Evolutionary conservation across 768 basidiomycete species (phyloP).

Genomic region (Agrocybe chaxingu): DNA sequence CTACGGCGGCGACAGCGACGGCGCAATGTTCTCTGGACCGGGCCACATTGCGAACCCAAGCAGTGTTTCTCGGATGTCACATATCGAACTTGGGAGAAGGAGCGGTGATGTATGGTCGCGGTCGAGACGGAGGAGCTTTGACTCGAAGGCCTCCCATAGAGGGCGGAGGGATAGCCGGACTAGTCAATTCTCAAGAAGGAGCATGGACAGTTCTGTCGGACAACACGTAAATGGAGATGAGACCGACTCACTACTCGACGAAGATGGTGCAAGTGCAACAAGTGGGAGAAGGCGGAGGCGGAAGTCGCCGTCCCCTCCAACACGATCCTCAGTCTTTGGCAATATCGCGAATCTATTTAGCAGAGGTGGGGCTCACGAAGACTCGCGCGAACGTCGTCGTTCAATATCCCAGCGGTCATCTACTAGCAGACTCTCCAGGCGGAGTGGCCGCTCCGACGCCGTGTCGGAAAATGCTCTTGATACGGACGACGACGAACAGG

Average conservation of each 20-base stretch:
- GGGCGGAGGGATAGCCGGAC: constrained; percentile 45
- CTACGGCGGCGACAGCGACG: constrained; percentile 58
- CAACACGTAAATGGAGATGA: constrained; percentile 25
- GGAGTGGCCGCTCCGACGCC: constrained; percentile 52
- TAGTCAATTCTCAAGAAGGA: constrained; percentile 41
- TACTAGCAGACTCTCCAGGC: constrained; percentile 44
- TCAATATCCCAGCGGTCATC: constrained; percentile 62
- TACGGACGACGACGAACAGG: constrained; percentile 56
- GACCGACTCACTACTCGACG: constrained; percentile 23
- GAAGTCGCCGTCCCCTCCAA: constrained; percentile 33
- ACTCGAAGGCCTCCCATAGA: constrained; percentile 33
- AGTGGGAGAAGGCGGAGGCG: constrained; percentile 26
- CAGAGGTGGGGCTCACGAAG: constrained; percentile 37
- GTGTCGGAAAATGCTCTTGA: constrained; percentile 59
- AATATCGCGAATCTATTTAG: constrained; percentile 70
- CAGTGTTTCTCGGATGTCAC: constrained; percentile 78
- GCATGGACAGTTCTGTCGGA: constrained; percentile 32
- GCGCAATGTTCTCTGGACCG: constrained; percentile 76
- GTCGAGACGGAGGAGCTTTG: constrained; percentile 49
- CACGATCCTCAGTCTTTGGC: constrained; percentile 51
- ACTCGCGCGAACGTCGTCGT: constrained; percentile 39
- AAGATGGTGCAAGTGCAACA: constrained; percentile 20
- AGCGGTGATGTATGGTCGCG: constrained; percentile 56
- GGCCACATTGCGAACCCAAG: constrained; percentile 70
- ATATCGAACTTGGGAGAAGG: constrained; percentile 49